Evolutionary conservation across 129 eudicot species (phyloP).

Genomic region (Saussurea involucrata): DNA sequence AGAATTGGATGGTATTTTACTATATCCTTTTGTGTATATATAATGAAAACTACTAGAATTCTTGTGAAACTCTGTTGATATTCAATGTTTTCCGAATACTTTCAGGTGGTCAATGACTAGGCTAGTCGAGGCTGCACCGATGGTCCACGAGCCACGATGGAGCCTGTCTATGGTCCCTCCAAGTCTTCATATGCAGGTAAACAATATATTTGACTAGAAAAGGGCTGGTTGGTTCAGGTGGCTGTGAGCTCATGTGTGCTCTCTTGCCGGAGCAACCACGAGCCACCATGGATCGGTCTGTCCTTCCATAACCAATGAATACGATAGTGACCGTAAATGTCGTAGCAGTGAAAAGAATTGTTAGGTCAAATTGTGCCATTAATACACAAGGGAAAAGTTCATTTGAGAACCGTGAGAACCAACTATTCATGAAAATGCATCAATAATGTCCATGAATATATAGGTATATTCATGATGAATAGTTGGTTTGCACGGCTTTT

Average conservation of each 20-base stretch:
- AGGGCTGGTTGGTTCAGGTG: neutral
- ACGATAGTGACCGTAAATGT: neutral
- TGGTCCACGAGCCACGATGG: neutral
- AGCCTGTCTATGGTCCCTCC: neutral
- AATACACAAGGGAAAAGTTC: neutral
- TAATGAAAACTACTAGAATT: neutral
- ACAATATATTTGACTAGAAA: neutral
- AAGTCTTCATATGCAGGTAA: neutral
- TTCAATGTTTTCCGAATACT: neutral
- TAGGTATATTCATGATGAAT: neutral
- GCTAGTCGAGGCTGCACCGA: neutral
- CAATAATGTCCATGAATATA: no score
- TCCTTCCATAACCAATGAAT: neutral
- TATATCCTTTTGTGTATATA: neutral
- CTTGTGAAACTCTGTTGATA: neutral
- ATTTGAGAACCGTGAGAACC: neutral
- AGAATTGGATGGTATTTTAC: constrained; percentile 53
- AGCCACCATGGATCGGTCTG: neutral
- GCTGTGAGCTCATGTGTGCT: neutral
- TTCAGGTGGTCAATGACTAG: neutral
- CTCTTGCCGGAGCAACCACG: neutral
- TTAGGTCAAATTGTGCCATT: neutral
- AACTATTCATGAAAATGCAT: no score
- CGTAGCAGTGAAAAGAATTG: neutral
- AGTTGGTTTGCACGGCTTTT: neutral